These are phyloP conservation scores for Hymenoscyphus fructigenus DNA, from an alignment of 2,329 filamentous ascomycete genomes.

Conservation along the genomic window DNA sequence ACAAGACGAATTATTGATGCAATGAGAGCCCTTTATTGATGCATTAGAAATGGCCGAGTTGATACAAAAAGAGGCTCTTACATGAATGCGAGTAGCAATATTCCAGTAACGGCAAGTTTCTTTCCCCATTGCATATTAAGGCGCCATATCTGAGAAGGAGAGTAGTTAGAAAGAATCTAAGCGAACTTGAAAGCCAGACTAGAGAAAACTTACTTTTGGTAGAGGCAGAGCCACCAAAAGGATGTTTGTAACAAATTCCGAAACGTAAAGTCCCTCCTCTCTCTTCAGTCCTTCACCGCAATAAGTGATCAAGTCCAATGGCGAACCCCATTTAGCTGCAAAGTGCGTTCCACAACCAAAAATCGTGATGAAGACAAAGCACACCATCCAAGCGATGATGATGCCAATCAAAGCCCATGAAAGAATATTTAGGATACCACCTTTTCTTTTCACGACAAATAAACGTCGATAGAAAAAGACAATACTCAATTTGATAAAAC, in stretches of 20 bases:
- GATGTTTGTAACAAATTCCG: constrained; percentile 10
- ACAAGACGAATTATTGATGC: constrained; percentile 10
- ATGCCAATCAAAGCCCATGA: constrained; percentile 12
- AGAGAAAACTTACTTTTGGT: constrained; percentile 3
- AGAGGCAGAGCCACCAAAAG: constrained; percentile 6
- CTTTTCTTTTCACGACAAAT: neutral
- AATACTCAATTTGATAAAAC: constrained; percentile 17
- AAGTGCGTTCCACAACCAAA: constrained; percentile 14
- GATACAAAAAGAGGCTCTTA: neutral
- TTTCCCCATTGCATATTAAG: constrained; percentile 5
- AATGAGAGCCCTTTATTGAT: neutral
- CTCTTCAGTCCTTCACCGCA: neutral
- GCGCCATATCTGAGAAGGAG: constrained; percentile 8
- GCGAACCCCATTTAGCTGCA: constrained; percentile 1
- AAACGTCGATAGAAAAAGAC: constrained; percentile 12
- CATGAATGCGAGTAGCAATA: constrained; percentile 11
- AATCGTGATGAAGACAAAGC: constrained; percentile 12
- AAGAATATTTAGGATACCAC: constrained; percentile 5
- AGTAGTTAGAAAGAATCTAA: neutral
- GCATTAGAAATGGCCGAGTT: neutral
- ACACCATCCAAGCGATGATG: constrained; percentile 7
- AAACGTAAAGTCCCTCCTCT: constrained; percentile 10
- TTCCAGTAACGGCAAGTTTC: constrained; percentile 11
- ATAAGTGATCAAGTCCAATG: neutral
- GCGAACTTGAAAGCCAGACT: neutral